These are phyloP conservation scores for Gamarada debralockiae DNA, from an alignment of 495 filamentous ascomycete genomes.

Conservation along the genomic window DNA sequence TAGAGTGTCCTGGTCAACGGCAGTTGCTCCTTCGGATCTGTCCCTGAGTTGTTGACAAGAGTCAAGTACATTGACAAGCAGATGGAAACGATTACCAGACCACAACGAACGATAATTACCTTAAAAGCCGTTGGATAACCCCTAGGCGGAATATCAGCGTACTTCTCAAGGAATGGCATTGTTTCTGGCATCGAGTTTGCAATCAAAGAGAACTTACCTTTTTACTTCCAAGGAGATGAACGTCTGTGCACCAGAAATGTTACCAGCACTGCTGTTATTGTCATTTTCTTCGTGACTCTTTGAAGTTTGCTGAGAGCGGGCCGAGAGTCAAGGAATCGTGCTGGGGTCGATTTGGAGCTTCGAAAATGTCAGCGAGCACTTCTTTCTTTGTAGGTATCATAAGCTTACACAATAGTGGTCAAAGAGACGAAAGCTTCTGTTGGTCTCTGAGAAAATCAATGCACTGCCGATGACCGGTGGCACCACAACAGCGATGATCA, in stretches of 20 bases:
- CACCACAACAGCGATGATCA: conserved; percentile 33
- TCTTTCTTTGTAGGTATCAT: too few species aligned
- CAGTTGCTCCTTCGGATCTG: not conserved
- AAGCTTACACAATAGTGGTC: too few species aligned
- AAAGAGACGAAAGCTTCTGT: conserved; percentile 10
- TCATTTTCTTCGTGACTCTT: conserved; percentile 23
- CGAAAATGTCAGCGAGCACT: too few species aligned
- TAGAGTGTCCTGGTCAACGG: not conserved
- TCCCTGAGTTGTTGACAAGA: not conserved
- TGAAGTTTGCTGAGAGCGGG: conserved; percentile 20
- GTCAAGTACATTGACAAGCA: not conserved
- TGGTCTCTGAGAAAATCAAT: conserved; percentile 25
- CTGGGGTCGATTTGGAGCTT: conserved; percentile 28
- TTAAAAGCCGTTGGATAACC: not conserved
- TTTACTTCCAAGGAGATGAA: conserved; percentile 23
- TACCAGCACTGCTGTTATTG: conserved; percentile 18
- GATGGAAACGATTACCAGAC: not conserved
- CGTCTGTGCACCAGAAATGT: too few species aligned
- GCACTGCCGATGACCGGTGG: conserved; percentile 36
- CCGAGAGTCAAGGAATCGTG: conserved; percentile 33
- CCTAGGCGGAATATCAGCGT: not conserved
- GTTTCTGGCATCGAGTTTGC: not conserved
- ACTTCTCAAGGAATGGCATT: not conserved
- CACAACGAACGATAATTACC: not conserved
- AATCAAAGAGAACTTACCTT: not conserved